A percentile compares a stretch with the other conserved stretches of the same genome.
Evolutionary conservation across 2,329 filamentous ascomycete species (phyloP).

Genomic region (Acrocalymma vagum): DNA sequence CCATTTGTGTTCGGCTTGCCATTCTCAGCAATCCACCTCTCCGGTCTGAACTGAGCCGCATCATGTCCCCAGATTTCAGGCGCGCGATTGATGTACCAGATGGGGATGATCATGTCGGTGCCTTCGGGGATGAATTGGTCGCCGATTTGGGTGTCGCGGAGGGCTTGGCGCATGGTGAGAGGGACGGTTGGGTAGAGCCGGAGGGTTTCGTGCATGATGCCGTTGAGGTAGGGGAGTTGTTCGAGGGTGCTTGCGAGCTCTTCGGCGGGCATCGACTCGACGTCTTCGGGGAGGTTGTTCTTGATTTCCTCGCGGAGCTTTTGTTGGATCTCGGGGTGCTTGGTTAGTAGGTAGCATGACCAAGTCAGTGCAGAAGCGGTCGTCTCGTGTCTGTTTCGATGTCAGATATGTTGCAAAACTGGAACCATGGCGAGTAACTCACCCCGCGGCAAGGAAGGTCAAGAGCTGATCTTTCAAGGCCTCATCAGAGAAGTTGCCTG

Average conservation of each 20-base stretch:
- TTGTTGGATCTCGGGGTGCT: too few species aligned
- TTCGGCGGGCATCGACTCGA: too few species aligned
- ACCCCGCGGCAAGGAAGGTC: too few species aligned
- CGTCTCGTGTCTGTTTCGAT: too few species aligned
- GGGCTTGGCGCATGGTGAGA: constrained; percentile 49
- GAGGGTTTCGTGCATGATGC: constrained; percentile 54
- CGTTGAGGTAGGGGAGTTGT: constrained; percentile 54
- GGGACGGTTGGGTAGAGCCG: constrained; percentile 53
- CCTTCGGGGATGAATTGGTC: constrained; percentile 53
- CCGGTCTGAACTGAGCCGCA: constrained; percentile 50
- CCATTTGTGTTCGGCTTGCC: too few species aligned
- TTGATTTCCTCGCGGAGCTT: constrained; percentile 25
- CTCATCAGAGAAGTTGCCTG: too few species aligned
- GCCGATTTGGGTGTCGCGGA: constrained; percentile 30
- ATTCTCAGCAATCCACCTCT: constrained; percentile 49
- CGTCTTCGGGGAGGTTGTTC: constrained; percentile 20
- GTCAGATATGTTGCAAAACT: too few species aligned
- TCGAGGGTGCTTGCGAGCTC: constrained; percentile 30
- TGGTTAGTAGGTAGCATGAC: too few species aligned
- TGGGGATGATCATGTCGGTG: constrained; percentile 54
- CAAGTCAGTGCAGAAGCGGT: too few species aligned
- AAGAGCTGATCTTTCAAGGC: too few species aligned
- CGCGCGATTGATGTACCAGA: constrained; percentile 55
- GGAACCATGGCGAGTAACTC: too few species aligned
- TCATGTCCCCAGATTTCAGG: constrained; percentile 48